Conservation (phyloP, 2,329 filamentous ascomycete genomes). For the Hymenoscyphus salicellus region DNA sequence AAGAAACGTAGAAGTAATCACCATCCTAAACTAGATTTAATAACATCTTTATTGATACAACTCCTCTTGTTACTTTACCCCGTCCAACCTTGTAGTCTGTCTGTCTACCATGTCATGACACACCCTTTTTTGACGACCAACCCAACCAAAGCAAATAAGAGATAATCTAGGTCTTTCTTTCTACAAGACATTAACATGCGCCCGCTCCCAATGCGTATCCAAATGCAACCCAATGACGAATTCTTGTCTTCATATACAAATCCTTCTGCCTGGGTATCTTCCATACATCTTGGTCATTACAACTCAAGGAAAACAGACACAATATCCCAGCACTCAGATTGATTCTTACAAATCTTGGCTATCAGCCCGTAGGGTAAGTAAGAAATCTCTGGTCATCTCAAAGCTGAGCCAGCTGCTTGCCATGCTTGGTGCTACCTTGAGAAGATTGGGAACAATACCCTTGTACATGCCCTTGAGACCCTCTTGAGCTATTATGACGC, state of each 20-base stretch:
- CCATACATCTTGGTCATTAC: not conserved
- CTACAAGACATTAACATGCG: conserved; percentile 27
- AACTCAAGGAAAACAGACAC: not conserved
- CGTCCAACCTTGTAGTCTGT: not conserved
- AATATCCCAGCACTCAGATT: not conserved
- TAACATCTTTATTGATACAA: conserved; percentile 2
- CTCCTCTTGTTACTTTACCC: conserved; percentile 2
- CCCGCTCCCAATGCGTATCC: conserved; percentile 33
- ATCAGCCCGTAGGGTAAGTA: conserved; percentile 59
- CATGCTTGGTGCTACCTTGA: conserved; percentile 98
- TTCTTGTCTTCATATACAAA: conserved; percentile 31
- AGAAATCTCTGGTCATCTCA: conserved; percentile 85
- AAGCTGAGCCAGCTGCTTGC: conserved; percentile 98
- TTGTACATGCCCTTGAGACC: conserved; percentile 88
- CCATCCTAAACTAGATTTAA: not conserved
- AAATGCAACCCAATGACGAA: conserved; percentile 25
- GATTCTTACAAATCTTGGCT: conserved; percentile 23
- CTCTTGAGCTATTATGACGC: conserved; percentile 78
- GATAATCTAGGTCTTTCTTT: conserved; percentile 31
- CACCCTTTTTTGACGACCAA: conserved; percentile 19
- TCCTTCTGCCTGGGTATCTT: conserved; percentile 23
- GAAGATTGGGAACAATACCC: conserved; percentile 87
- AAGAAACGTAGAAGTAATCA: not conserved
- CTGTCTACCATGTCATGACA: conserved; percentile 20
- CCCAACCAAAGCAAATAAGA: conserved; percentile 9